Evolutionary conservation across 1,284 basidiomycete genomes (phyloP), one percentile per base, ranked within the genome.

Genomic region (Ustilago curta): DNA sequence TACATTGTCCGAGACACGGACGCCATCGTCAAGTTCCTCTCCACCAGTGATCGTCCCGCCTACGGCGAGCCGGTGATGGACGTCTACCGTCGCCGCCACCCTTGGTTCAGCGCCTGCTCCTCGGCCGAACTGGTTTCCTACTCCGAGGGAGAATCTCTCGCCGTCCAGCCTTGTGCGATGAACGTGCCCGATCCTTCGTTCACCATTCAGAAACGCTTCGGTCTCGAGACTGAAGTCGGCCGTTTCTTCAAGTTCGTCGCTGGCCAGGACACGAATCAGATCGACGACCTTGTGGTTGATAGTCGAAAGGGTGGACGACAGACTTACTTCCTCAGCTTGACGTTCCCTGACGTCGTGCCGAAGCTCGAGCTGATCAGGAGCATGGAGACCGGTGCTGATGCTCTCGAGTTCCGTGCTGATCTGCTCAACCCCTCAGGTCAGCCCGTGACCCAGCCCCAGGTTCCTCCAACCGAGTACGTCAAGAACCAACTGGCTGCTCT

Each of bases 271-370:
- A 89, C 90, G 4, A 95, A 94, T 81, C 86, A 91, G 8, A 87
- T 89, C 0, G 90, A 90, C 77, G 80, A 83, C 42, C 85, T 93
- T 16, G 86, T 66, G 3, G 50, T 60, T 8, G 70, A 60, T 57
- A 60, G 58, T 27, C 48, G 53, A 16, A 65, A 67, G 27, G 47
- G 40, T 16, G 73, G 68, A 12, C 63, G 69, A 8, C 63, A 54
- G n/a, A 93, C 94, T 0, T 94, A 95, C 86, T 97, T 98, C 89
- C 88, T 99, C 40, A 92, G 91, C 9, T 87, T 99, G 69, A 97
- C 96, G 0, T 95, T 95, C 86, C 93, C 95, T 0, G 92, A 97
- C 83, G 83, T 97, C 73, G 90, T 88, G 0, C 89, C 90, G 4
- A 91, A 91, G 0, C 87, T 96, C 39, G 86, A 88, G 12, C 85